Percentiles rank a stretch among this genome's conserved stretches.
Evolutionary conservation across 73 alveolate genomes (phyloP).

Genomic region (Stentor roeselii): DNA sequence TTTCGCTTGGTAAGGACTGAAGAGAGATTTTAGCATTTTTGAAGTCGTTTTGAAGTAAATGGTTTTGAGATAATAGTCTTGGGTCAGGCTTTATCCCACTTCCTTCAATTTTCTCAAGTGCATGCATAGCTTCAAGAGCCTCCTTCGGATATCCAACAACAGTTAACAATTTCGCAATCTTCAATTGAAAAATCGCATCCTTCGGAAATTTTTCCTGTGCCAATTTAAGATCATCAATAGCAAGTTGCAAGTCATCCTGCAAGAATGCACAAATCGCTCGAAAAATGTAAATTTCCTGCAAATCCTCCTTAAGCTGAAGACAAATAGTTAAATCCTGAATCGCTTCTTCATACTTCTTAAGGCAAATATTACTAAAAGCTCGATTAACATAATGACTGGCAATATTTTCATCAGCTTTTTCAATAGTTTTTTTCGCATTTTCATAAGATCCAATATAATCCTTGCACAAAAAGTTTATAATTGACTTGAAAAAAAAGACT

Average conservation of each 20-base stretch:
- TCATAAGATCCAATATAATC: background rate
- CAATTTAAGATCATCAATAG: background rate
- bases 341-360: background rate
- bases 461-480: background rate
- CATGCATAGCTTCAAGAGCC: background rate
- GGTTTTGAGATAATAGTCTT: background rate
- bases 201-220: background rate
- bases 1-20: background rate
- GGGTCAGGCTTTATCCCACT: background rate
- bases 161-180: background rate
- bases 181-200: background rate
- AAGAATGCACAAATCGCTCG: background rate
- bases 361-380: background rate
- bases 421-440: background rate
- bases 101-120: background rate
- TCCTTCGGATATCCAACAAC: background rate
- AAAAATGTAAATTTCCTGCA: background rate
- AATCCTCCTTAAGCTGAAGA: conserved; percentile 16
- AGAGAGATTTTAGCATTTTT: background rate
- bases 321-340: background rate
- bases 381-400: background rate
- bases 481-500: background rate
- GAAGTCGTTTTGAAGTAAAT: background rate
- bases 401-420: conserved; percentile 8
- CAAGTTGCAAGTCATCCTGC: background rate